Evolutionary conservation across 306 rosid species (phyloP).

Genomic region (Prunus persica): DNA sequence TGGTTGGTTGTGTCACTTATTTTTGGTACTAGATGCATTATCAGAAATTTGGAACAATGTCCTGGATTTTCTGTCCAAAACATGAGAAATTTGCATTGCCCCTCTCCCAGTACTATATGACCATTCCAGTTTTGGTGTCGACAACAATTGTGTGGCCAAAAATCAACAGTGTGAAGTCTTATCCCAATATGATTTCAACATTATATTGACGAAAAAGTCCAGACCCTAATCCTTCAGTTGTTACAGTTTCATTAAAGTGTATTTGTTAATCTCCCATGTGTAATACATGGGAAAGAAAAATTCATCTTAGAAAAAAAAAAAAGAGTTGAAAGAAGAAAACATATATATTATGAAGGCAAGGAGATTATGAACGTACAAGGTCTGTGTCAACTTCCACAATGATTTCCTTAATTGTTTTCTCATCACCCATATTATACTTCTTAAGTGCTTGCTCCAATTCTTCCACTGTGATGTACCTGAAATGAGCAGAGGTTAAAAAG

Average conservation of each 20-base stretch:
- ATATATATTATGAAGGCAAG: neutral
- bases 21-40: too few relatives aligned
- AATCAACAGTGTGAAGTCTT: neutral
- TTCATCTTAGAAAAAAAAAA: neutral
- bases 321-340: neutral
- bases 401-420: conserved; percentile 88
- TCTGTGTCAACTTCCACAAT: conserved; percentile 95
- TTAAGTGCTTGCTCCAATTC: conserved; percentile 85
- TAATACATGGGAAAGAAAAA: neutral
- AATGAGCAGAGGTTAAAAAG: conserved; percentile 10
- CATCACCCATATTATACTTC: conserved; percentile 92
- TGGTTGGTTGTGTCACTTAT: too few relatives aligned
- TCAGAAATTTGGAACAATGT: too few relatives aligned
- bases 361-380: conserved; percentile 45
- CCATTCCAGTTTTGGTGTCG: neutral
- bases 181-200: neutral
- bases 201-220: neutral
- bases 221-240: neutral
- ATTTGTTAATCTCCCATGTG: neutral
- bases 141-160: neutral
- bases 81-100: neutral
- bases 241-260: neutral
- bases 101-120: neutral
- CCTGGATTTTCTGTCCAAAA: neutral
- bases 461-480: conserved; percentile 80